These are phyloP conservation scores for Trichoderma virens DNA, from an alignment of 495 filamentous ascomycete genomes.

Conservation along the genomic window DNA sequence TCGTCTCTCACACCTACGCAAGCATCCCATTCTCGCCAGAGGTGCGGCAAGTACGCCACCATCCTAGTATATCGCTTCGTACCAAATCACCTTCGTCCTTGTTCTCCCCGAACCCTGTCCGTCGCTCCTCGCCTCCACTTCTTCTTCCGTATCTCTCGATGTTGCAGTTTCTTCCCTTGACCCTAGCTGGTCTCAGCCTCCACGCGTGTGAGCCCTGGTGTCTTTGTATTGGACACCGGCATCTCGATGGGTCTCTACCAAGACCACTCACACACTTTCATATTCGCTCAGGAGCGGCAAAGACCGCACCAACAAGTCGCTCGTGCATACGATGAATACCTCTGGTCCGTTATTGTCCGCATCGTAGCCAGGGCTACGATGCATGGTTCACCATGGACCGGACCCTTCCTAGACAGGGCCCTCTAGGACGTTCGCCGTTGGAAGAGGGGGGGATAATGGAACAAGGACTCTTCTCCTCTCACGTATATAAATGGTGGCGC, in stretches of 20 bases:
- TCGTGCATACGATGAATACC: background rate
- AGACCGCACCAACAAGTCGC: background rate
- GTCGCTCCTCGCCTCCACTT: background rate
- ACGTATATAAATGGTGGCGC: background rate
- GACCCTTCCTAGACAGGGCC: background rate
- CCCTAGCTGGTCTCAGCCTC: constrained; percentile 6
- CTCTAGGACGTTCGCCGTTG: background rate
- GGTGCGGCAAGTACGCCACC: background rate
- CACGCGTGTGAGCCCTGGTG: constrained; percentile 2
- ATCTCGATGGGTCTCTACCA: background rate
- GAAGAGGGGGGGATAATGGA: background rate
- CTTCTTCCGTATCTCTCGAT: constrained; percentile 5
- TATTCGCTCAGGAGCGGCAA: background rate
- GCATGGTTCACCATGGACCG: background rate
- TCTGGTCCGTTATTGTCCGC: background rate
- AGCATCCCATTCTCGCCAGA: background rate
- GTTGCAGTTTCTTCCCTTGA: constrained; percentile 7
- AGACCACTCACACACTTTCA: constrained; percentile 4
- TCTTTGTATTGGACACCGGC: background rate
- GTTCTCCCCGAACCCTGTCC: background rate
- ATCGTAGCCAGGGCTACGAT: background rate
- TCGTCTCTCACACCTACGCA: background rate
- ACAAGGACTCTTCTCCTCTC: background rate
- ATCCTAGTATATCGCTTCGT: background rate
- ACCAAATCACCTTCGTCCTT: background rate